Evolutionary conservation across 2,329 filamentous ascomycete species (phyloP), one percentile per base, ranked within the genome.

Genomic region (Hymenoscyphus fraxineus): DNA sequence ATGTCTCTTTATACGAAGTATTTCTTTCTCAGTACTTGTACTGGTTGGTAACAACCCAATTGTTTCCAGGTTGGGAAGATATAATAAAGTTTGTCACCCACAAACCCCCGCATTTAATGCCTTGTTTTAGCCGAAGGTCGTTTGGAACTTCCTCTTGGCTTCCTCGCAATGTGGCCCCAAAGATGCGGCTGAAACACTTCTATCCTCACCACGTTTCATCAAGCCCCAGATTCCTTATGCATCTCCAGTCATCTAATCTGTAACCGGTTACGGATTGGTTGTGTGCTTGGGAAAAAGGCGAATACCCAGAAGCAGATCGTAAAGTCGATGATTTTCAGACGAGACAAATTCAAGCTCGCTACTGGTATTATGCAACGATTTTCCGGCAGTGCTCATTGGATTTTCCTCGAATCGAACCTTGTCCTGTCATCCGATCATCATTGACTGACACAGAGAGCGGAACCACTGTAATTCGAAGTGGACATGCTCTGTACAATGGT

Each of bases 291-390:
- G 27, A 51, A 22, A 3, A 6, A 22, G 44, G 10, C 10, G 15
- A 51, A 27, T 57, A 22, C 54, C 54, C 54, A 57, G 54, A 38
- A 57, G 31, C 12, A 38, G 54, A 57, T 31, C 54, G 57, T 56
- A 63, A 41, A 32, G 61, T 40, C 40, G 40, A 4, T 54, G 44
- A 59, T 59, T 41, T 59, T 63, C 57, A 38, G 61, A 59, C 61
- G 61, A 63, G 61, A 63, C 61, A 44, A 27, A 40, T 12, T 38
- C 47, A 19, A 38, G 16, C n/a, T 54, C 32, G 41, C 39, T 16
- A n/a, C n/a, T n/a, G n/a, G n/a, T n/a, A 19, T 57, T 31, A 35
- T 47, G 40, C 59, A 32, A n/a, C 31, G n/a, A 58, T n/a, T 35
- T 22, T 27, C 12, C 39, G 31, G 16, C 44, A 19, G 32, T 16